phyloP scores from a whole-genome alignment of 345 rosid genomes.

The Eucalyptus melliodora region DNA sequence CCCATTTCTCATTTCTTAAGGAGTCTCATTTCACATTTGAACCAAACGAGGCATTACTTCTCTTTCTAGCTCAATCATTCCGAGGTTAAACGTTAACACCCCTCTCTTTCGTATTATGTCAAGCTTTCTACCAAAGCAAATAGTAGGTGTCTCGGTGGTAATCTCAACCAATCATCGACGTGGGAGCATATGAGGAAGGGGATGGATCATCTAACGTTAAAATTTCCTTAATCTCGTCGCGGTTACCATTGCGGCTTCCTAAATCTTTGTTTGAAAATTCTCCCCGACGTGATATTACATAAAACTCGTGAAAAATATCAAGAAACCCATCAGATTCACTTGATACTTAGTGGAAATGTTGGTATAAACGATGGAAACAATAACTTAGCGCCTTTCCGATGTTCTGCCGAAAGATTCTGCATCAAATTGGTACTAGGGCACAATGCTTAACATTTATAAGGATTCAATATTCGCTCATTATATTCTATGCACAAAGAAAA shows the following conservation, averaged over 20 bases:
- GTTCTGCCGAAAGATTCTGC: background rate
- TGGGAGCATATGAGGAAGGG: background rate
- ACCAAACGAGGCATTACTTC: background rate
- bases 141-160: background rate
- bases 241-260: background rate
- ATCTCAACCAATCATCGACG: background rate
- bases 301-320: background rate
- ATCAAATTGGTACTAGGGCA: background rate
- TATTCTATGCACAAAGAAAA: background rate
- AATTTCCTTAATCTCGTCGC: background rate
- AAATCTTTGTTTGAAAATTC: background rate
- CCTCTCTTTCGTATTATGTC: background rate
- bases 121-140: background rate
- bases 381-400: background rate
- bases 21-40: background rate
- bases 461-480: background rate
- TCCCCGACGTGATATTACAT: background rate
- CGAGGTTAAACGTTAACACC: background rate
- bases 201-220: background rate
- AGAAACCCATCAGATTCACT: background rate
- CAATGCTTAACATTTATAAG: background rate
- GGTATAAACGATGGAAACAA: background rate
- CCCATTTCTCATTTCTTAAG: background rate
- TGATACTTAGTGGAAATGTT: background rate
- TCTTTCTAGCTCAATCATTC: background rate